These are phyloP conservation scores for Phlyctochytrium arcticum DNA, from an alignment of 192 early-diverging fungal genomes.

Conservation along the genomic window DNA sequence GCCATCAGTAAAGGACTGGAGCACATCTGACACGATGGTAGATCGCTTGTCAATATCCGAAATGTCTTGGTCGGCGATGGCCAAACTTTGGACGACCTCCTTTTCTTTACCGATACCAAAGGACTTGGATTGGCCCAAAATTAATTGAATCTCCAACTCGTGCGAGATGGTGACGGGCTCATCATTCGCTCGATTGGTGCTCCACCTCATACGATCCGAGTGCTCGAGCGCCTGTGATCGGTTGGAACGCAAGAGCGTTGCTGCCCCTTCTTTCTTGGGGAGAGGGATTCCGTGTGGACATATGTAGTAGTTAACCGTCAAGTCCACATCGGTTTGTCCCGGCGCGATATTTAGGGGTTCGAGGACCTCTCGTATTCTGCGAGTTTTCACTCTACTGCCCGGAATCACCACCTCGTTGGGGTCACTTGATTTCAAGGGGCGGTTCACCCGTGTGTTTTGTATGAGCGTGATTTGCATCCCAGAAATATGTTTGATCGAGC, in stretches of 20 bases:
- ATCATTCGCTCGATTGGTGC: neutral
- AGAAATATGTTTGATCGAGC: neutral
- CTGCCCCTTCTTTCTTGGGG: neutral
- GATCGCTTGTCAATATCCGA: neutral
- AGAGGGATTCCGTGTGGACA: too few relatives aligned
- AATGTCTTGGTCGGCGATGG: neutral
- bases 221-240: neutral
- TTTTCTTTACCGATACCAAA: neutral
- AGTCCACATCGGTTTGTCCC: conserved; percentile 3
- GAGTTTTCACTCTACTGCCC: neutral
- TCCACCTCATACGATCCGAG: conserved; percentile 12
- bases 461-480: neutral
- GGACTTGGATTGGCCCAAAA: neutral
- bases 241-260: neutral
- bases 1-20: neutral
- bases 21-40: neutral
- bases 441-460: neutral
- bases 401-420: neutral
- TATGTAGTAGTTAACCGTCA: conserved; percentile 11
- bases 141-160: conserved; percentile 4
- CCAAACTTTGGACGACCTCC: neutral
- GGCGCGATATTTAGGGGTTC: conserved; percentile 3
- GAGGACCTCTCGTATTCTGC: neutral
- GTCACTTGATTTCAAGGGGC: neutral
- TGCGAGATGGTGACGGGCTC: neutral